Evolutionary conservation across 306 rosid species (phyloP), one percentile per base, ranked within the genome.

Genomic region (Biancaea sappan): DNA sequence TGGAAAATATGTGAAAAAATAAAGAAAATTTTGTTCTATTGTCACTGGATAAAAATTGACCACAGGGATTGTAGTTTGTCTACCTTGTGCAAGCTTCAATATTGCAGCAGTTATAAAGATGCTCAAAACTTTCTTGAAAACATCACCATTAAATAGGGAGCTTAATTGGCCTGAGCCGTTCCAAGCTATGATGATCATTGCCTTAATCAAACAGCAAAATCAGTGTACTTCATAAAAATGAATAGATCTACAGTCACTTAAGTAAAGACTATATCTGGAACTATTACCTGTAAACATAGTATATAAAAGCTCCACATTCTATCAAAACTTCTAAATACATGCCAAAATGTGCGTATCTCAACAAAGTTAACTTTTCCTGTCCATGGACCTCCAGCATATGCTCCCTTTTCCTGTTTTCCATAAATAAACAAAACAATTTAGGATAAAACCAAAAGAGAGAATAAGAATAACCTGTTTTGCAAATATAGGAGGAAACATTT

Each of bases 271-370:
- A 51, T 61, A 73, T 51, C 16, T 56, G 60, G 61, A 79, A 73
- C 66, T 31, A 56, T 69, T 81, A 94, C 98, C 96, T 94, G 98
- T 77, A 94, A 88, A 83, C 84, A 78, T 77, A 94, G 76, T 60
- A 94, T 91, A 80, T 79, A 94, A 76, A 94, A 91, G 91, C 88
- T 90, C 97, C 98, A 94, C 97, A 94, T 89, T 78, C 97, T 88
- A 75, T 94, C 96, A 75, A 94, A 94, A 77, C 97, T 94, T 85
- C 98, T 87, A 85, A 94, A 90, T 59, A 94, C 60, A 78, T 94
- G 98, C 91, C 94, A 86, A 88, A 81, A 94, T 63, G 98, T 73
- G 80, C 97, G 98, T 71, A 91, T 88, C 81, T 94, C 98, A 8
- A 94, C 97, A 87, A 91, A 94, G 65, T 94, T 87, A 68, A 81